phyloP scores from a whole-genome alignment of 345 rosid genomes.

The Gossypium mustelinum region DNA sequence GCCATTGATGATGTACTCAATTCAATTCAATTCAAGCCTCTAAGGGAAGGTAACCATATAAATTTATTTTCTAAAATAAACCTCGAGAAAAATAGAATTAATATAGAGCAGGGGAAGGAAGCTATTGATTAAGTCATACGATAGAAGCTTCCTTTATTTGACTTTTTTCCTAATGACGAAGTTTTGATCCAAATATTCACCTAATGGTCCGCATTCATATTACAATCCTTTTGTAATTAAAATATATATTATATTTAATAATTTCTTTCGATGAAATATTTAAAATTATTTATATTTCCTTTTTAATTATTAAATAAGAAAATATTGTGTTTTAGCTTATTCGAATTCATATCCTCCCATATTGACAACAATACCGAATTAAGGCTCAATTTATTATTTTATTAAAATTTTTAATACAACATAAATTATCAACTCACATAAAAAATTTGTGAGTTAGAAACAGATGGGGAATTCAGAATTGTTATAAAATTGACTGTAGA shows the following conservation, averaged over 20 bases:
- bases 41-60: not conserved
- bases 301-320: too few species aligned
- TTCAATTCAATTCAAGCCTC: not conserved
- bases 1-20: constrained; percentile 28
- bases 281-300: too few species aligned
- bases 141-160: constrained; percentile 20
- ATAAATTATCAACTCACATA: too few species aligned
- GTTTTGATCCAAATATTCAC: not conserved
- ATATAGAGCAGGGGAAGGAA: not conserved
- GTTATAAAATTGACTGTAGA: too few species aligned
- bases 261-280: too few species aligned
- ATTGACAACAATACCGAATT: too few species aligned
- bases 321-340: accelerated
- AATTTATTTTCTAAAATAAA: not conserved
- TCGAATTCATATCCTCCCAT: accelerated
- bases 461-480: too few species aligned
- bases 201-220: not conserved
- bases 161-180: not conserved
- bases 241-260: too few species aligned
- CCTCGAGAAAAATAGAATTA: not conserved
- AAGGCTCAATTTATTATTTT: too few species aligned
- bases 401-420: too few species aligned
- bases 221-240: not conserved
- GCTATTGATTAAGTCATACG: not conserved
- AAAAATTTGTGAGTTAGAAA: too few species aligned